phyloP scores from a whole-genome alignment of 2,329 filamentous ascomycete genomes.

The Microthyrium microscopicum region DNA sequence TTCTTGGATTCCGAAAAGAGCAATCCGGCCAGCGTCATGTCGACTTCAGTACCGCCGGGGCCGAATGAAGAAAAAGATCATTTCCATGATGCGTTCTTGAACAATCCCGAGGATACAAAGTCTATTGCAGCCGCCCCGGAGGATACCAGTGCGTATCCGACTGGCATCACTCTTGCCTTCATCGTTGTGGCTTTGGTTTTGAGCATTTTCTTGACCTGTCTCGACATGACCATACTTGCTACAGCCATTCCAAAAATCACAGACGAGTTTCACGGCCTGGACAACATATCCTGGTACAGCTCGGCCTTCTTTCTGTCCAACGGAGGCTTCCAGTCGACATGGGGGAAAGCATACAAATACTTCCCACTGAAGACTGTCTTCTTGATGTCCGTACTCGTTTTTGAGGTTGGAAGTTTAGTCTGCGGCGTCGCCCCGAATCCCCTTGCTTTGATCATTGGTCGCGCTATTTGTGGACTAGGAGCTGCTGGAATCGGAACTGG shows the following conservation, averaged over 20 bases:
- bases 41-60: too few species aligned
- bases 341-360: constrained; percentile 31
- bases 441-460: constrained; percentile 20
- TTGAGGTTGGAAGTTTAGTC: constrained; percentile 37
- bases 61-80: too few species aligned
- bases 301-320: constrained; percentile 21
- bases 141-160: too few species aligned
- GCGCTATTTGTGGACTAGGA: constrained; percentile 24
- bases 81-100: too few species aligned
- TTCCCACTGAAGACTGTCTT: constrained; percentile 22
- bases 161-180: constrained; percentile 4
- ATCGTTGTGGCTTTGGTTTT: constrained; percentile 7
- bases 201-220: constrained; percentile 7
- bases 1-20: too few species aligned
- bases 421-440: constrained; percentile 25
- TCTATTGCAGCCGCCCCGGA: too few species aligned
- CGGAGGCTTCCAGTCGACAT: constrained; percentile 27
- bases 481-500: constrained; percentile 23
- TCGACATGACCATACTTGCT: constrained; percentile 18
- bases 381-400: constrained; percentile 21
- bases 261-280: constrained; percentile 19
- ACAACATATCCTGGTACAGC: constrained; percentile 21
- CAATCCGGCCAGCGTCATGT: too few species aligned
- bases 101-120: too few species aligned
- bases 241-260: constrained; percentile 23